Base-by-base conservation (phyloP, 163 green algal genomes). In the Scenedesmus sp. region DNA sequence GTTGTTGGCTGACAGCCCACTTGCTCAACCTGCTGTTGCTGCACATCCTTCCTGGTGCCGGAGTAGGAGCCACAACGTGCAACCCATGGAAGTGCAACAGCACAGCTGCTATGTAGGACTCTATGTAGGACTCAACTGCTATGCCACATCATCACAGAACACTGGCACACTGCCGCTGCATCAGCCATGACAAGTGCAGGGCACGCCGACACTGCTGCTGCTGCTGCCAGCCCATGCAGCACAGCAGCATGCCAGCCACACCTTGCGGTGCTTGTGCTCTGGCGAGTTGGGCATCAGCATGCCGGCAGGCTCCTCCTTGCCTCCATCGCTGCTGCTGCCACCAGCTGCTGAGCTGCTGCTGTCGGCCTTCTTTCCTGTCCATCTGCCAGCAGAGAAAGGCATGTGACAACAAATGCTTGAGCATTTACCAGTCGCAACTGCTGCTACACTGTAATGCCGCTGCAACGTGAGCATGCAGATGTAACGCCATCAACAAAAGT, bases 241-340 rank as follows among this genome's bases (percentile, higher is more conserved):
- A 37, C 40, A 40, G 30, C 65, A 20, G 30, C 65, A 76, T 40
- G 65, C 65, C 65, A 76, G 65, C 40, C 20, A 59, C 82, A 90
- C 85, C 85, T 90, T 90, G 43, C 85, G 70, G 51, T 90, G 85
- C 49, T 85, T 90, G 85, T 90, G 85, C 72, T 90, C 85, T 44
- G 85, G 72, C 53, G 85, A 90, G 46, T 53, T 43, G 3, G 85
- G 85, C 85, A 90, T 59, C 33, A 90, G 85, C 46, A 85, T 49
- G 9, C 30, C 49, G 51, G 85, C 85, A 51, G 85, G 68, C 59
- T 89, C 43, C 24, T 83, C 85, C 30, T 46, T 72, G 16, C 16
- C 73, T 20, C 78, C 78, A 83, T 70, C 49, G 7, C 59, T 81
- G 85, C 70, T 79, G 85, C 72, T 76, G 44, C 44, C 81, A 40